phyloP scores from a whole-genome alignment of 306 rosid species.

The Crataegus laevigata region DNA sequence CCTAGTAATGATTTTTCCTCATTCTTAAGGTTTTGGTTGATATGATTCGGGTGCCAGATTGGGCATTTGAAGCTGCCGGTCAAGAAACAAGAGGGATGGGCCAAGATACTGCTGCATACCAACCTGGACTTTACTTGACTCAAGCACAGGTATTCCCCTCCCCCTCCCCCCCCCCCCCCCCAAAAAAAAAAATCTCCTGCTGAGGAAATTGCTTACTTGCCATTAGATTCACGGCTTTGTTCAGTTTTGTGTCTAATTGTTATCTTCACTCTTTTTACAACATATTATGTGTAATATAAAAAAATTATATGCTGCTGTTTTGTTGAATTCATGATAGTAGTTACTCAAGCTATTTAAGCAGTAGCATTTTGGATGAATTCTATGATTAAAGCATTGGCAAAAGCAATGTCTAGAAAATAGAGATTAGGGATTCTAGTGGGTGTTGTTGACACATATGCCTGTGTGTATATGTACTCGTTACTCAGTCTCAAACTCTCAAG shows the following conservation, averaged over 20 bases:
- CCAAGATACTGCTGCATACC: constrained; percentile 88
- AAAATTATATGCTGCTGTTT: neutral
- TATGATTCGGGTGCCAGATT: constrained; percentile 96
- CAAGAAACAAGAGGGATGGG: constrained; percentile 91
- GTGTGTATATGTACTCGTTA: neutral
- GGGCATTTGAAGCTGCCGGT: constrained; percentile 99
- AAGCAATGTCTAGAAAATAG: constrained; percentile 6
- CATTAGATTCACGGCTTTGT: neutral
- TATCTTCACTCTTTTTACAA: neutral
- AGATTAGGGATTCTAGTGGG: neutral
- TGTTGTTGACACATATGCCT: neutral
- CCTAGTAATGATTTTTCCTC: constrained; percentile 16
- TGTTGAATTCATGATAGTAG: neutral
- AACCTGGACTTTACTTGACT: constrained; percentile 92
- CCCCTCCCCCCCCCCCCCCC: too few relatives aligned
- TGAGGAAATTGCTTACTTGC: constrained; percentile 2
- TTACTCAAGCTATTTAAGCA: neutral
- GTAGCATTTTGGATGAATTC: neutral
- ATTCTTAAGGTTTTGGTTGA: constrained; percentile 72
- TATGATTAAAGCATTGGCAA: neutral
- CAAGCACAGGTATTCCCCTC: constrained; percentile 64
- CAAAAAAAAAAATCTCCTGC: neutral
- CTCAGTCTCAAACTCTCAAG: neutral
- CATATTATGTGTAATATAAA: neutral
- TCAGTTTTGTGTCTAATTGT: neutral